A percentile compares a stretch with the other conserved stretches of the same genome.
Evolutionary conservation across 1,284 basidiomycete genomes (phyloP).

Genomic region (Ceratobasidium sp.): DNA sequence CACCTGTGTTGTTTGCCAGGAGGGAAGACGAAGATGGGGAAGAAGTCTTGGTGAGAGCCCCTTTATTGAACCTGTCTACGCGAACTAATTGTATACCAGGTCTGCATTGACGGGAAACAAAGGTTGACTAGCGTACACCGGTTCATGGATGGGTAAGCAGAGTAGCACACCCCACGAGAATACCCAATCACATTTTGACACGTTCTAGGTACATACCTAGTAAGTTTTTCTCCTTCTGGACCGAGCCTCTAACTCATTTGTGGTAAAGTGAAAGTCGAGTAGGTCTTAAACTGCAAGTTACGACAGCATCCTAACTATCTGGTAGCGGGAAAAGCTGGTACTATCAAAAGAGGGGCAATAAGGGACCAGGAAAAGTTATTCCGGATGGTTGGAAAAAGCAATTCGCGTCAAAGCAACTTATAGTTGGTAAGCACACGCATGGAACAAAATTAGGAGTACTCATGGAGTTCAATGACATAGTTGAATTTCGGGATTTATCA

Average conservation of each 20-base stretch:
- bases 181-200: background rate
- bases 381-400: slow-evolving; percentile 30
- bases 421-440: background rate
- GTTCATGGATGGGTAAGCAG: slow-evolving; percentile 38
- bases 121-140: slow-evolving; percentile 42
- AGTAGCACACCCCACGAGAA: background rate
- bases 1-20: slow-evolving; percentile 20
- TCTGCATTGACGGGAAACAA: slow-evolving; percentile 43
- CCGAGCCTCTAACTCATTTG: background rate
- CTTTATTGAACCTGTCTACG: background rate
- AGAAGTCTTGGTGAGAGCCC: slow-evolving; percentile 25
- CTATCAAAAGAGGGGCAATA: slow-evolving; percentile 11
- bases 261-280: slow-evolving; percentile 10
- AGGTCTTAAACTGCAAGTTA: background rate
- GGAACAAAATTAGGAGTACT: background rate
- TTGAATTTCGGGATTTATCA: slow-evolving; percentile 25
- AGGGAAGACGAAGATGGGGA: slow-evolving; percentile 32
- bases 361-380: slow-evolving; percentile 9
- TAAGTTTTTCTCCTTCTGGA: background rate
- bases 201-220: slow-evolving; percentile 29
- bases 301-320: background rate
- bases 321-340: slow-evolving; percentile 16
- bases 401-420: slow-evolving; percentile 32
- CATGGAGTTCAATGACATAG: slow-evolving; percentile 9
- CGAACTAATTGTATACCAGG: background rate